Base-by-base conservation (phyloP, 805 yeast genomes). In the Monosporozyma aerobia region DNA sequence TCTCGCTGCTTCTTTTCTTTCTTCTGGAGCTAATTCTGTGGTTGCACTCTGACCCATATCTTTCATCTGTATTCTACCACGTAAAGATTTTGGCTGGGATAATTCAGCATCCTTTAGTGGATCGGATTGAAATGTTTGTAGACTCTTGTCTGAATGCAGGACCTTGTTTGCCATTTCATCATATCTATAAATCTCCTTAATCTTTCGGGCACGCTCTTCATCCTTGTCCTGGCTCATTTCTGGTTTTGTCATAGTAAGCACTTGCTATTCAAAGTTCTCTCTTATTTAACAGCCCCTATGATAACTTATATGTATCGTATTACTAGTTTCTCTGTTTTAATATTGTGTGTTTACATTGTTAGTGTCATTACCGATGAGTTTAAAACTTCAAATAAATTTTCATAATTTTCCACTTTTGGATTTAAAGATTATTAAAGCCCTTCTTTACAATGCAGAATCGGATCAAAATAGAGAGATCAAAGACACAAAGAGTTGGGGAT, bases 81-180 rank as follows among this genome's bases (percentile, higher is more conserved):
- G 78, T 63, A 90, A 71, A 0, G 95, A 81, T 53, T 80, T 80
- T 0, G 97, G 96, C 47, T 77, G 80, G 2, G 85, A 81, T 13
- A 72, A 63, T 25, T 77, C 81, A 4, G 78, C 79, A 50, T 75
- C 80, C 47, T 61, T 65, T 14, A 60, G 60, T 8, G 73, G 73
- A 48, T 68, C 72, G 45, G 73, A 63, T 46, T 65, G 69, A 55
- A 63, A 68, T 48, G 77, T 76, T 49, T 79, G 64, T 40, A 80
- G 69, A 49, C 82, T 67, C 55, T 75, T 73, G 63, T 84, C 88
- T 55, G 77, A 78, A 56, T 76, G 71, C 30, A 83, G 74, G 55
- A 87, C 92, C 71, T 83, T 83, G 59, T 83, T 85, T 49, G 95
- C 77, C 90, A 87, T 84, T 63, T 80, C 87, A 64, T 82, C 85